phyloP scores from a whole-genome alignment of 805 yeast species.

The Saccharomyces eubayanus region DNA sequence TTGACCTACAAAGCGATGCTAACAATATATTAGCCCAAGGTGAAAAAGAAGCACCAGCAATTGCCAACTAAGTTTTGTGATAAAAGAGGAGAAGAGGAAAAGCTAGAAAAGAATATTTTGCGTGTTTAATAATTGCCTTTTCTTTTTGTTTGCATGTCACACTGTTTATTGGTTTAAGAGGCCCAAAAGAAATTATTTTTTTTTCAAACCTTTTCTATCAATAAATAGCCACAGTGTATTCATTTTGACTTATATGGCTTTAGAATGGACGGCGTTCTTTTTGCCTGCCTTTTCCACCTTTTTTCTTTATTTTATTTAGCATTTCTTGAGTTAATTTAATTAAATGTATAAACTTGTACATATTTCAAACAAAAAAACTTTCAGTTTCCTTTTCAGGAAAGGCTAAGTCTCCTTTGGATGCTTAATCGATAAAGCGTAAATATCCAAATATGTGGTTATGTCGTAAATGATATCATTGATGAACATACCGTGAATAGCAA shows the following conservation, averaged over 20 bases:
- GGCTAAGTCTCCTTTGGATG: constrained; percentile 48
- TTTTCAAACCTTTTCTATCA: background rate
- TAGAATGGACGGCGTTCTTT: background rate
- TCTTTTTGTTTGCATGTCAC: background rate
- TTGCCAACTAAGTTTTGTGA: constrained; percentile 7
- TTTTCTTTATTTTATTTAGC: background rate
- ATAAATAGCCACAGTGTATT: background rate
- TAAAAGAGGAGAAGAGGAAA: background rate
- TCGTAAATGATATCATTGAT: constrained; percentile 73
- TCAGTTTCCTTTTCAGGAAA: background rate
- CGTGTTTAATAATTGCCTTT: background rate
- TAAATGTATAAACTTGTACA: constrained; percentile 13
- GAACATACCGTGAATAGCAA: constrained; percentile 64
- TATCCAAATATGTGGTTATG: constrained; percentile 77
- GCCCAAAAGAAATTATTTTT: background rate
- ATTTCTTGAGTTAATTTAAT: background rate
- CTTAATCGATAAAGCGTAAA: constrained; percentile 78
- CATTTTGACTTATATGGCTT: background rate
- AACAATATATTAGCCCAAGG: constrained; percentile 68
- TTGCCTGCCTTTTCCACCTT: background rate
- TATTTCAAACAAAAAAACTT: constrained; percentile 1
- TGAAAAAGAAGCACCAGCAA: constrained; percentile 39
- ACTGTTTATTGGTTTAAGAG: background rate
- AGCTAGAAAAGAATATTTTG: background rate
- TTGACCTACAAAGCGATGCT: constrained; percentile 71